Base-by-base conservation (phyloP, 1,284 basidiomycete genomes). In the Ceratobasidium sp. region DNA sequence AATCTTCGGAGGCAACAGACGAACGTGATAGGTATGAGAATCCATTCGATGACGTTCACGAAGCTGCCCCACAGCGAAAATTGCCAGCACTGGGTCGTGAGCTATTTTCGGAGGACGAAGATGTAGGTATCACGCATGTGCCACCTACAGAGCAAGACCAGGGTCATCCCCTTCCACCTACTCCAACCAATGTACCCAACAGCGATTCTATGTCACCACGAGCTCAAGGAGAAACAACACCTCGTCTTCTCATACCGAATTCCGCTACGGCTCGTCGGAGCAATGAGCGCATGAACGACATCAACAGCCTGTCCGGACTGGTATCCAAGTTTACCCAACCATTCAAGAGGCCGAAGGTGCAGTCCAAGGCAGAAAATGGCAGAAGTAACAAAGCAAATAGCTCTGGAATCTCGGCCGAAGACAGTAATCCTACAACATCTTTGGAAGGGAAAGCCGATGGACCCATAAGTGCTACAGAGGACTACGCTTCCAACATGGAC, bases 211-310 rank as follows among this genome's bases (percentile, higher is more conserved):
- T 20, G 33, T 38, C 59, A 38, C 48, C 66, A 33, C 12, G 33
- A 9, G 17, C 48, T 17, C 5, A 44, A 9, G 57, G 44, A 48
- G 57, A 33, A 3, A 12, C 26, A 42, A 48, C 62, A 20, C 17
- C 70, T 48, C 70, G 57, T 20, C 26, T 73, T 6, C 70, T 42
- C n/a, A 73, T 59, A 28, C 70, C 70, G 26, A 73, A 73, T 28
- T 73, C 62, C 40, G 70, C 70, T 40, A 44, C 40, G 20, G 57
- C 26, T 62, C 59, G 17, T 44, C 20, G 62, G 28, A 33, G 42
- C 46, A 15, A 12, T 38, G 56, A 33, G 57, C 57, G 59, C 15
- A 26, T 44, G 46, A 17, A 73, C 23, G 44, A 73, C 33, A 13
- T 28, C 23, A 42, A 73, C 28, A 73, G 33, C 33, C 33, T 57